A percentile compares a stretch with the other conserved stretches of the same genome.
Conservation (phyloP, 2,329 filamentous ascomycete species). For the Eutypella sp. region DNA sequence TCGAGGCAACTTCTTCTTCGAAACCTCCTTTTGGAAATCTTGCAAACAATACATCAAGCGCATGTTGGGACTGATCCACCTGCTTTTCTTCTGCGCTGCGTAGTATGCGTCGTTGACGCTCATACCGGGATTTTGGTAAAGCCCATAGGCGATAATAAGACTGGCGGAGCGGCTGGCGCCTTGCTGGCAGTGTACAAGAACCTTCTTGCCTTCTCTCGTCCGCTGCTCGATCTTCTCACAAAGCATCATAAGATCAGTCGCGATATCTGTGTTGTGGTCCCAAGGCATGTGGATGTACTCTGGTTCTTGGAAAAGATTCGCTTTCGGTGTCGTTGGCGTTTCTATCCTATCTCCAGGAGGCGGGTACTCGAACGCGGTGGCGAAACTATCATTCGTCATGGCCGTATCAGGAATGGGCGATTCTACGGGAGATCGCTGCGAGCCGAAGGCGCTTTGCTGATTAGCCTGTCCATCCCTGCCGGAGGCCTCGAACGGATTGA, state of each 20-base stretch:
- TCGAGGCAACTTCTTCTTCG: conserved; percentile 42
- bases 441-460: conserved; percentile 25
- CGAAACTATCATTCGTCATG: conserved; percentile 51
- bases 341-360: conserved; percentile 34
- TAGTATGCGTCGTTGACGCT: conserved; percentile 82
- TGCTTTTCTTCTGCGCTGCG: conserved; percentile 72
- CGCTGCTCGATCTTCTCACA: conserved; percentile 72
- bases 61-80: conserved; percentile 91
- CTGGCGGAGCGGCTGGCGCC: conserved; percentile 81
- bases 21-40: conserved; percentile 66
- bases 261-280: conserved; percentile 86
- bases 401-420: conserved; percentile 53
- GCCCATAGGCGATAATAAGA: conserved; percentile 78
- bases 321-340: conserved; percentile 56
- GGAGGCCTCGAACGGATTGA: conserved; percentile 60
- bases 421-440: conserved; percentile 28
- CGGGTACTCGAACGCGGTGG: conserved; percentile 57
- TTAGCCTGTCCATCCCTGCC: conserved; percentile 16
- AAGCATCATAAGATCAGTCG: conserved; percentile 67
- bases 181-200: conserved; percentile 81
- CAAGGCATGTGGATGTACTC: conserved; percentile 85
- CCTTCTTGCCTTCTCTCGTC: conserved; percentile 68
- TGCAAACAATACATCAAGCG: conserved; percentile 85
- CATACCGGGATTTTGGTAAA: conserved; percentile 71
- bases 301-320: conserved; percentile 46